These are phyloP conservation scores for Deakozyma indianensis DNA, from an alignment of 805 yeast genomes.

Conservation along the genomic window DNA sequence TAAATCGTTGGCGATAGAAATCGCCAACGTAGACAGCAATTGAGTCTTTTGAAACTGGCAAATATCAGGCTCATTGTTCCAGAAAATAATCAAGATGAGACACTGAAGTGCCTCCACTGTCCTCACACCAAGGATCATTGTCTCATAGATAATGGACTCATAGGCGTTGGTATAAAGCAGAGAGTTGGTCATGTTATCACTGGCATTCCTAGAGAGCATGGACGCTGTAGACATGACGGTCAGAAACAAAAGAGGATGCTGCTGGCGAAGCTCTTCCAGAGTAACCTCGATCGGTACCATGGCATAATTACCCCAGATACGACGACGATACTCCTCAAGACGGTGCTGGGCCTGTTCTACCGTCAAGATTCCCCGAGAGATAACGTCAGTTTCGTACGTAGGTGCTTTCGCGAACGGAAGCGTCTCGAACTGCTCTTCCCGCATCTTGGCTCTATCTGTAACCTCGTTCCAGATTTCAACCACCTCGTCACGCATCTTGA, in stretches of 20 bases:
- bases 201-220: constrained; percentile 9
- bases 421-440: neutral
- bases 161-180: constrained; percentile 10
- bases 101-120: constrained; percentile 48
- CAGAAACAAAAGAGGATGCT: constrained; percentile 45
- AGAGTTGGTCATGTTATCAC: constrained; percentile 1
- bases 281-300: constrained; percentile 33
- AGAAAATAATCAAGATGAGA: constrained; percentile 43
- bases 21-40: constrained; percentile 45
- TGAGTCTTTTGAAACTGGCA: constrained; percentile 66
- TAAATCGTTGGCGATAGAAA: constrained; percentile 53
- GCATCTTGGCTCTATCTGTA: neutral
- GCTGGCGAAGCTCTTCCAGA: constrained; percentile 32
- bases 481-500: neutral
- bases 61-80: constrained; percentile 73
- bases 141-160: constrained; percentile 27
- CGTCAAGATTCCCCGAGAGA: constrained; percentile 40
- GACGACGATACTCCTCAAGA: constrained; percentile 31
- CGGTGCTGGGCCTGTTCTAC: constrained; percentile 42
- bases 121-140: constrained; percentile 53
- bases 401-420: neutral
- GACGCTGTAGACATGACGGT: constrained; percentile 48
- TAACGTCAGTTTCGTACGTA: constrained; percentile 19
- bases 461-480: neutral
- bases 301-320: constrained; percentile 34